Conservation (phyloP, 176 grass and related monocot genomes). For the Alopecurus myosuroides region DNA sequence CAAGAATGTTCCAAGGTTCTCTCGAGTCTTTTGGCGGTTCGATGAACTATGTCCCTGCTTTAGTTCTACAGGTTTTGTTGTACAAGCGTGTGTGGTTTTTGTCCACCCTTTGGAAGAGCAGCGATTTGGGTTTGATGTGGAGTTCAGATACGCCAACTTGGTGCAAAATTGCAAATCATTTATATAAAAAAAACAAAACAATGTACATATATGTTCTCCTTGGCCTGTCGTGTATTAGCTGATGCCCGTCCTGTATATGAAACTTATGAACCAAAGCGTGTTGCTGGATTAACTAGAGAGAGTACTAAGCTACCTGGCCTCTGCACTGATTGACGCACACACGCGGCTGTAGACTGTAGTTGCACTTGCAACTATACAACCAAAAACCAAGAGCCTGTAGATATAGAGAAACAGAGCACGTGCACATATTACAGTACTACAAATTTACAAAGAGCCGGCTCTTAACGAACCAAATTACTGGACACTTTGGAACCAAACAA, state of each 20-base stretch:
- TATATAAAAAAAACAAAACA: conserved; percentile 9
- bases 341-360: too few relatives aligned
- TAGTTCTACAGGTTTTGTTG: conserved; percentile 22
- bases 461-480: neutral
- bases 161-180: conserved; percentile 18
- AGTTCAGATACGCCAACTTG: conserved; percentile 27
- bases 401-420: neutral
- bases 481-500: neutral
- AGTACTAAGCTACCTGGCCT: too few relatives aligned
- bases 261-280: neutral
- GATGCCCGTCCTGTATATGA: neutral
- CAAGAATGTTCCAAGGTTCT: conserved; percentile 19
- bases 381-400: neutral
- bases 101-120: neutral
- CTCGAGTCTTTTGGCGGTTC: conserved; percentile 2
- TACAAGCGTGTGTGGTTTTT: neutral
- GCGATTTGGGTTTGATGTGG: conserved; percentile 2
- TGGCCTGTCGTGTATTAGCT: neutral
- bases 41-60: neutral
- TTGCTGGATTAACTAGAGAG: neutral
- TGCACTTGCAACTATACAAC: neutral
- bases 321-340: too few relatives aligned
- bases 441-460: neutral
- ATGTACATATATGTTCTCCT: conserved; percentile 33
- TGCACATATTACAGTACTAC: neutral